Evolutionary conservation across 805 yeast species (phyloP), one percentile per base, ranked within the genome.

Genomic region (Lachancea lanzarotensis): DNA sequence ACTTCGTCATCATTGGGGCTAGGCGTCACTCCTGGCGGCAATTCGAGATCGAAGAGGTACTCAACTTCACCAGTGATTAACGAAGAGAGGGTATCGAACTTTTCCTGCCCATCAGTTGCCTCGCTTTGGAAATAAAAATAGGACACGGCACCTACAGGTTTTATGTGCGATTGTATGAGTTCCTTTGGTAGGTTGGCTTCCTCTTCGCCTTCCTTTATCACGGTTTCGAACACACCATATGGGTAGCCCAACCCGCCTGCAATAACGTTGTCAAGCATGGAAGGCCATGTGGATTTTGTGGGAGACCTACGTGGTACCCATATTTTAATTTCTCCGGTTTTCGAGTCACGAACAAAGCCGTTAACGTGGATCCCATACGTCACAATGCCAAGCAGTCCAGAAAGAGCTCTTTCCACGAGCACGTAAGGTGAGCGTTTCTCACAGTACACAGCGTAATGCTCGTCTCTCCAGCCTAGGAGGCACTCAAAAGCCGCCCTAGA

Each of bases 231-330:
- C 2, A 80, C 68, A 0, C 89, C 87, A 52, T 77, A 70, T 0
- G 95, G 96, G 60, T 82, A 73, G 0, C 95, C 96, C 3, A 93
- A 57, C 0, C 98, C 98, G 1, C 98, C 98, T 0, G 96, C 98
- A 6, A 93, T 85, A 1, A 95, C 88, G 62, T 90, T 91, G 62
- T 93, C 98, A 32, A 90, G 73, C 84, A 79, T 83, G 0, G 85
- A 84, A 0, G 98, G 98, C 67, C 78, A 91, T 0, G 98, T 93
- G 15, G 82, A 82, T 62, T 93, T 93, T 1, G 79, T 73, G 4
- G 69, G 62, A 0, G 97, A 75, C 52, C 98, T 69, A 49, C 87
- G 69, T 0, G 98, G 96, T 9, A 91, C 73, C 98, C 98, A 93
- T 46, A 84, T 55, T 54, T 76, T 74, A 27, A 75, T 49, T 29